Evolutionary conservation across 163 green algal genomes (phyloP).

Genomic region (Coccomyxa subellipsoidea): DNA sequence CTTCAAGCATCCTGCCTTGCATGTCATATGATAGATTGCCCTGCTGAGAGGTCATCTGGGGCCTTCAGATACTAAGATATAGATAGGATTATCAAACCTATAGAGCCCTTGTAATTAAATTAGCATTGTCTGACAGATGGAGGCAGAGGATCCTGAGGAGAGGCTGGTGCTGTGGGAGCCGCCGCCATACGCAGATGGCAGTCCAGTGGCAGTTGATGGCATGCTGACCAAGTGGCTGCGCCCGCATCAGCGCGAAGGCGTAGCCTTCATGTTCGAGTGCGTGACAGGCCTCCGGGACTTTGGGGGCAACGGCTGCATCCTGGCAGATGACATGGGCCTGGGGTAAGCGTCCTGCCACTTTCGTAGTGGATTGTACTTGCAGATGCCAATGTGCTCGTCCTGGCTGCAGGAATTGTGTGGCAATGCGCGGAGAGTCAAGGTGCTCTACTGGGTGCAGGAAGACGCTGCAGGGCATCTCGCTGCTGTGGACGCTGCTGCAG

Average conservation of each 20-base stretch:
- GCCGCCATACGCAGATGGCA: conserved; percentile 33
- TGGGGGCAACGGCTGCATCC: conserved; percentile 85
- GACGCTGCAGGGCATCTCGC: conserved; percentile 71
- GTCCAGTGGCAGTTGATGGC: conserved; percentile 76
- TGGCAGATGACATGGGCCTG: conserved; percentile 98
- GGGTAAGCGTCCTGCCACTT: conserved; percentile 68
- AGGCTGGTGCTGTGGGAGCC: conserved; percentile 88
- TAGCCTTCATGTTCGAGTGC: conserved; percentile 99
- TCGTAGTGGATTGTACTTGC: background rate
- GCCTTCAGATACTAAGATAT: no score
- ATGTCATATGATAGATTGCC: no score
- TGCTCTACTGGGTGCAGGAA: background rate
- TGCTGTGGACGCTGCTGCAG: conserved; percentile 94
- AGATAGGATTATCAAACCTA: background rate
- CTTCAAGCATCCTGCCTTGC: no score
- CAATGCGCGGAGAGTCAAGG: no score
- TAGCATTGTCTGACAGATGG: background rate
- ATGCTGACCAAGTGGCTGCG: conserved; percentile 90
- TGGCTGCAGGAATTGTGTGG: no score
- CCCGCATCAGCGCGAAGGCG: conserved; percentile 94
- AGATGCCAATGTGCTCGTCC: no score
- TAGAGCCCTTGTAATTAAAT: background rate
- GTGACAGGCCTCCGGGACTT: conserved; percentile 81
- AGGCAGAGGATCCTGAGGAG: conserved; percentile 34
- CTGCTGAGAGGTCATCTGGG: no score